Evolutionary conservation across 2,329 filamentous ascomycete species (phyloP).

Genomic region (Biscogniauxia marginata): DNA sequence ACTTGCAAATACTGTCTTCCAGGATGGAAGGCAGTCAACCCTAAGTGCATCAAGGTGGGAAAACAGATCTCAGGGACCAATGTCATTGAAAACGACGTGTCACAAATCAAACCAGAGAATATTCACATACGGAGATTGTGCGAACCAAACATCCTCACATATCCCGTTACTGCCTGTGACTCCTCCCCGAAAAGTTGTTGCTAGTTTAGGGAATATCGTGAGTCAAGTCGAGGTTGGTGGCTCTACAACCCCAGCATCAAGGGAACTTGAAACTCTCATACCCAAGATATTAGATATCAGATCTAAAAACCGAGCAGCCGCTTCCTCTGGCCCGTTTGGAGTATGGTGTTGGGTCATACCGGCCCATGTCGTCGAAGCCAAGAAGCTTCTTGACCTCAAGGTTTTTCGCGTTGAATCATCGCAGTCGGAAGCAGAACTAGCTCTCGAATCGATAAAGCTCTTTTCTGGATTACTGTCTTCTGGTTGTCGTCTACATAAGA

Average conservation of each 20-base stretch:
- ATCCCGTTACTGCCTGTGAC: conserved; percentile 63
- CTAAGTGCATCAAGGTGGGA: conserved; percentile 48
- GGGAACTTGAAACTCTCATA: conserved; percentile 67
- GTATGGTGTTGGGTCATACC: conserved; percentile 75
- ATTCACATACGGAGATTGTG: conserved; percentile 13
- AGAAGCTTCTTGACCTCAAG: conserved; percentile 20
- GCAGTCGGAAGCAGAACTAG: conserved; percentile 26
- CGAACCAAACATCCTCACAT: conserved; percentile 13
- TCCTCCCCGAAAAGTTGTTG: conserved; percentile 57
- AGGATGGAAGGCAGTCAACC: conserved; percentile 63
- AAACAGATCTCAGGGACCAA: conserved; percentile 12
- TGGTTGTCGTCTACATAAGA: conserved; percentile 47
- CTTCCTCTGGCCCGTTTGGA: conserved; percentile 45
- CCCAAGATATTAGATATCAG: conserved; percentile 53
- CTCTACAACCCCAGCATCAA: conserved; percentile 59
- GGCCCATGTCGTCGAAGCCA: conserved; percentile 24
- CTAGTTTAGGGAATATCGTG: conserved; percentile 77
- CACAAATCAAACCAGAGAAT: conserved; percentile 42
- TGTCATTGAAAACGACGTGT: conserved; percentile 25
- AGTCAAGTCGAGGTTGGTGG: conserved; percentile 56
- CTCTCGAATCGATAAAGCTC: conserved; percentile 25
- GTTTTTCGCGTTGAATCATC: conserved; percentile 22
- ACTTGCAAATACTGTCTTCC: conserved; percentile 75
- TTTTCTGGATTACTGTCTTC: conserved; percentile 37
- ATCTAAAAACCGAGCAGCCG: conserved; percentile 24